Evolutionary conservation across 208 protist species (phyloP).

Genomic region (Trypanosoma mega): DNA sequence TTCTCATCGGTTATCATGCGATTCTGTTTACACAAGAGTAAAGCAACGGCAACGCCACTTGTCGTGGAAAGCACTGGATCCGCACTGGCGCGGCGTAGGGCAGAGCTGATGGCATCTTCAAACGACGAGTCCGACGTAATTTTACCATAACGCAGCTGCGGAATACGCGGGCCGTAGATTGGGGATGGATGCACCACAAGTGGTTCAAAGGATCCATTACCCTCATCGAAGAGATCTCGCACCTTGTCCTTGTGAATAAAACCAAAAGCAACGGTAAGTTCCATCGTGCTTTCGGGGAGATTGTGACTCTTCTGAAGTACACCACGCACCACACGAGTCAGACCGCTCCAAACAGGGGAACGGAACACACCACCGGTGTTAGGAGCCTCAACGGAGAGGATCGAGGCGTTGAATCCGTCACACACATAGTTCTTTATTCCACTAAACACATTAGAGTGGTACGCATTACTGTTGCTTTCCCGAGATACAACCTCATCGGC

Average conservation of each 20-base stretch:
- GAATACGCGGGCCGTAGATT: slow-evolving; percentile 71
- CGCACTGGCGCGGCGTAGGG: slow-evolving; percentile 33
- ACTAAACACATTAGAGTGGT: slow-evolving; percentile 55
- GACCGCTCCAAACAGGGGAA: slow-evolving; percentile 68
- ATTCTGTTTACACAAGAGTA: slow-evolving; percentile 56
- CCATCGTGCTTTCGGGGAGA: slow-evolving; percentile 34
- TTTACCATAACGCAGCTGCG: slow-evolving; percentile 50
- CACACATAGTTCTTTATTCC: slow-evolving; percentile 52
- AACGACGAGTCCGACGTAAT: slow-evolving; percentile 44
- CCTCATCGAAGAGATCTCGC: slow-evolving; percentile 50
- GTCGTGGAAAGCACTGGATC: slow-evolving; percentile 46
- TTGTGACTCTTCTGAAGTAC: slow-evolving; percentile 42
- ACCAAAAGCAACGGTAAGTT: slow-evolving; percentile 57
- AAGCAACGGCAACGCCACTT: slow-evolving; percentile 49
- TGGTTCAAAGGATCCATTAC: slow-evolving; percentile 43
- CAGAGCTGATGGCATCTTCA: slow-evolving; percentile 51
- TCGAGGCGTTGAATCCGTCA: slow-evolving; percentile 60
- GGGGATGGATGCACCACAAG: slow-evolving; percentile 67
- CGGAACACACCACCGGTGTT: slow-evolving; percentile 52
- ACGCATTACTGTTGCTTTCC: slow-evolving; percentile 48
- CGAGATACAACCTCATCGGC: slow-evolving; percentile 49
- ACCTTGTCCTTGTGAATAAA: slow-evolving; percentile 72
- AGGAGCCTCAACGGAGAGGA: slow-evolving; percentile 60
- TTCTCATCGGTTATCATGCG: slow-evolving; percentile 34
- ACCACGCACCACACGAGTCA: slow-evolving; percentile 58